Percentiles rank a stretch among this genome's conserved stretches.
These are phyloP conservation scores for Cornus suecica DNA, from an alignment of 148 eudicot species.

Conservation along the genomic window DNA sequence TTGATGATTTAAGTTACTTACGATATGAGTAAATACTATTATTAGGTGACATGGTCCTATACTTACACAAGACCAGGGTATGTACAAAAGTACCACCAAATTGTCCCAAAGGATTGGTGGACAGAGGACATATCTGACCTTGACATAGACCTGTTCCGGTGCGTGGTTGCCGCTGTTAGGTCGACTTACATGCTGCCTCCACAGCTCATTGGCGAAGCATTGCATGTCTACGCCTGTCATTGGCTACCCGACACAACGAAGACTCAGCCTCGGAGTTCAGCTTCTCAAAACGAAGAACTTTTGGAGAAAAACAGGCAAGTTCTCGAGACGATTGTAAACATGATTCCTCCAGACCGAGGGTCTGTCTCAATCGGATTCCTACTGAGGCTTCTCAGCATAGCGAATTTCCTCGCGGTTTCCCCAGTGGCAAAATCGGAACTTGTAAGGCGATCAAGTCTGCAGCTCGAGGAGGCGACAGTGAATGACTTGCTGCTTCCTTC, in stretches of 20 bases:
- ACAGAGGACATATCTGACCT: constrained; percentile 60
- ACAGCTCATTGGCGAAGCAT: constrained; percentile 65
- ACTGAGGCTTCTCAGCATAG: constrained; percentile 39
- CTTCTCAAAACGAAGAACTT: constrained; percentile 17
- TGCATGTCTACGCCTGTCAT: constrained; percentile 53
- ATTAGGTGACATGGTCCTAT: constrained; percentile 65
- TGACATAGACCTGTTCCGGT: constrained; percentile 45
- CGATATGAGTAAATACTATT: constrained; percentile 1
- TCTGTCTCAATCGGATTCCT: constrained; percentile 54
- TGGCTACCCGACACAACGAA: constrained; percentile 38
- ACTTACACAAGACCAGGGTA: constrained; percentile 65
- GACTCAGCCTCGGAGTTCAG: constrained; percentile 22
- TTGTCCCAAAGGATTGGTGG: constrained; percentile 72
- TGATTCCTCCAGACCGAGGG: constrained; percentile 45
- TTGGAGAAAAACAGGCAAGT: constrained; percentile 24
- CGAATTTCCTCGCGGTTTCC: constrained; percentile 29
- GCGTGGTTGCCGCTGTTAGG: constrained; percentile 35
- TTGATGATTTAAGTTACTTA: neutral
- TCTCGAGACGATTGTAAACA: constrained; percentile 43
- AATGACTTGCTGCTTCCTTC: constrained; percentile 36
- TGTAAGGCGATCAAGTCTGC: constrained; percentile 37
- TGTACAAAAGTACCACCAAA: constrained; percentile 27
- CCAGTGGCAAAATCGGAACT: constrained; percentile 45
- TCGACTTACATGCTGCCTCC: constrained; percentile 38
- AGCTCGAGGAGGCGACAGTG: constrained; percentile 48